Percentiles rank a stretch among this genome's conserved stretches.
These are phyloP conservation scores for Scenedesmus sp. DNA, from an alignment of 163 green algal genomes.

Conservation along the genomic window DNA sequence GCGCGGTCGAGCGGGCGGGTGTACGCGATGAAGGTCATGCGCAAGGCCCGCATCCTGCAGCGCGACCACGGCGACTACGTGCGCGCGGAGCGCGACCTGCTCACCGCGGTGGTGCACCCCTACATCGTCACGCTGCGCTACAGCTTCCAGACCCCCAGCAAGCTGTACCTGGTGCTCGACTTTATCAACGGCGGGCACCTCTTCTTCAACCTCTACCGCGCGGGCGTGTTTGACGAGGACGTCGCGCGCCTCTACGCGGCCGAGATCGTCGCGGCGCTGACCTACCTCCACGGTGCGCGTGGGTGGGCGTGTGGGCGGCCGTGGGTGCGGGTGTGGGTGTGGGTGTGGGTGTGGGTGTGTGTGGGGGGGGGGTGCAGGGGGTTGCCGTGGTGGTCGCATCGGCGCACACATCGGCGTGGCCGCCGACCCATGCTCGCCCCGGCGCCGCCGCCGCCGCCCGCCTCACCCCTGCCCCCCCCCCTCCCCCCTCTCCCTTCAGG, in stretches of 20 bases:
- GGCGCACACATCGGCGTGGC: no score
- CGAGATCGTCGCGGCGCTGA: conserved; percentile 94
- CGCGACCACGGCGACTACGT: conserved; percentile 95
- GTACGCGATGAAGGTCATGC: conserved; percentile 98
- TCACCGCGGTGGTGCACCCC: conserved; percentile 92
- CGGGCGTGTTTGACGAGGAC: conserved; percentile 93
- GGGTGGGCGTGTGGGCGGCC: conserved; percentile 71
- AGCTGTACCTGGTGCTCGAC: conserved; percentile 98
- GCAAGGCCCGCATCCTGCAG: conserved; percentile 94
- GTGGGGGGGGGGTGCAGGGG: no score
- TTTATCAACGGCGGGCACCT: conserved; percentile 99
- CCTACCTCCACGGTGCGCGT: conserved; percentile 86
- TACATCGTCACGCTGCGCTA: conserved; percentile 98
- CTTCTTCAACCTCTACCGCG: conserved; percentile 95
- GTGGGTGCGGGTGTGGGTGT: no score
- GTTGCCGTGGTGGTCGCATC: no score
- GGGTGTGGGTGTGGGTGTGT: no score
- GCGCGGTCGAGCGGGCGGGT: conserved; percentile 72
- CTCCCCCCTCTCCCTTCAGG: no score
- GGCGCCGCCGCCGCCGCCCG: no score
- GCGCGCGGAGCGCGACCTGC: conserved; percentile 88
- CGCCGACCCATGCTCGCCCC: no score
- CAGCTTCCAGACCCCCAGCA: conserved; percentile 93
- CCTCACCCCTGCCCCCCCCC: no score
- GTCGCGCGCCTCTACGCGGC: conserved; percentile 92